A percentile compares a stretch with the other conserved stretches of the same genome.
Evolutionary conservation across 345 rosid genomes (phyloP).

Genomic region (Reutealis trisperma): DNA sequence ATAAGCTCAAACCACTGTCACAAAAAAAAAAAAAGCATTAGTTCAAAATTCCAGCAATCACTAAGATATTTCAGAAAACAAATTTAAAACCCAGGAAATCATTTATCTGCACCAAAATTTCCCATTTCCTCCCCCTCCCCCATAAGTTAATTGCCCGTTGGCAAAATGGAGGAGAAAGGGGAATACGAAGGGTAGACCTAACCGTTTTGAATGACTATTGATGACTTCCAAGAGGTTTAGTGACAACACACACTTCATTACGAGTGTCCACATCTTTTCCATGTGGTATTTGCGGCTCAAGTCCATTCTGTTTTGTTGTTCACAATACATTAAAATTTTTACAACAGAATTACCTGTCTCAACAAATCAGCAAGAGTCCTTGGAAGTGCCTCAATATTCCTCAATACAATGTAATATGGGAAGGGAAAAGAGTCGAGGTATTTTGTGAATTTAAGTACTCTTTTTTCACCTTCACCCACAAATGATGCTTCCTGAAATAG

Average conservation of each 20-base stretch:
- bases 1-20: conserved; percentile 95
- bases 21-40: not conserved
- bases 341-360: conserved; percentile 71
- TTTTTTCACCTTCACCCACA: conserved; percentile 33
- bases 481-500: conserved; percentile 55
- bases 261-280: not conserved
- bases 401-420: conserved; percentile 79
- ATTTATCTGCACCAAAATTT: not conserved
- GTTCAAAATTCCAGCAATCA: not conserved
- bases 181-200: too few relatives aligned
- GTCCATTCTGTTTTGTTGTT: not conserved
- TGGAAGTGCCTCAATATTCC: conserved; percentile 80
- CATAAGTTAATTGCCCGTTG: too few relatives aligned
- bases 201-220: not conserved
- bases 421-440: conserved; percentile 92
- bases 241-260: not conserved
- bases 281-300: not conserved
- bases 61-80: not conserved
- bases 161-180: not conserved
- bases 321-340: too few relatives aligned
- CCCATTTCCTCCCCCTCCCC: not conserved
- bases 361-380: conserved; percentile 78
- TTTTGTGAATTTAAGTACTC: conserved; percentile 40
- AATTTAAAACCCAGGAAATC: not conserved
- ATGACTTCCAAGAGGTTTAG: not conserved